Percentiles rank a stretch among this genome's conserved stretches.
These are phyloP conservation scores for Ambrosia hybrid DNA, from an alignment of 140 eudicot genomes.

Conservation along the genomic window DNA sequence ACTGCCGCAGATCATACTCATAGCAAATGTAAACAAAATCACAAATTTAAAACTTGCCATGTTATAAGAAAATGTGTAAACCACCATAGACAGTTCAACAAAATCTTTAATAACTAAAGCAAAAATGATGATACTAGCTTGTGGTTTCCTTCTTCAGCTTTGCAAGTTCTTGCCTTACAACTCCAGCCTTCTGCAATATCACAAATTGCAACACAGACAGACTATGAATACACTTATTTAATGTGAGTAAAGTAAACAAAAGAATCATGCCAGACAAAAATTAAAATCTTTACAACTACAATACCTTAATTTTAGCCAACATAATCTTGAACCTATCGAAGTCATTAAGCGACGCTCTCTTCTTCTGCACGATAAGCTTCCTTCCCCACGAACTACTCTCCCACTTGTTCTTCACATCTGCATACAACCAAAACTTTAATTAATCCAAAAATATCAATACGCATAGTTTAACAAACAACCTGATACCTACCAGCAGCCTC, in stretches of 20 bases:
- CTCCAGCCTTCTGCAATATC: conserved; percentile 68
- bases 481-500: conserved; percentile 64
- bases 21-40: neutral
- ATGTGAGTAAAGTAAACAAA: neutral
- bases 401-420: conserved; percentile 86
- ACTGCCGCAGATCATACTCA: neutral
- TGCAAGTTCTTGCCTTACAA: conserved; percentile 64
- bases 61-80: neutral
- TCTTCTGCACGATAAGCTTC: conserved; percentile 79
- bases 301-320: conserved; percentile 55
- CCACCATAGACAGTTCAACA: conserved; percentile 5
- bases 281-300: neutral
- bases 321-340: conserved; percentile 82
- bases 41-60: neutral
- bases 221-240: neutral
- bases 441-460: neutral
- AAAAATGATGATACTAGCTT: conserved; percentile 21
- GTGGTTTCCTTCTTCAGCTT: conserved; percentile 63
- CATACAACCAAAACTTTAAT: neutral
- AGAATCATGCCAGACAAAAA: neutral
- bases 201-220: conserved; percentile 8
- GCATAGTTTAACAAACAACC: too few relatives aligned
- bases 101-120: conserved; percentile 5
- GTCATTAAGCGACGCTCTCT: conserved; percentile 70
- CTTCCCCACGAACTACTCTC: conserved; percentile 87